phyloP scores from a whole-genome alignment of 202 grass and related monocot genomes.

The Cymbopogon flexuosus region DNA sequence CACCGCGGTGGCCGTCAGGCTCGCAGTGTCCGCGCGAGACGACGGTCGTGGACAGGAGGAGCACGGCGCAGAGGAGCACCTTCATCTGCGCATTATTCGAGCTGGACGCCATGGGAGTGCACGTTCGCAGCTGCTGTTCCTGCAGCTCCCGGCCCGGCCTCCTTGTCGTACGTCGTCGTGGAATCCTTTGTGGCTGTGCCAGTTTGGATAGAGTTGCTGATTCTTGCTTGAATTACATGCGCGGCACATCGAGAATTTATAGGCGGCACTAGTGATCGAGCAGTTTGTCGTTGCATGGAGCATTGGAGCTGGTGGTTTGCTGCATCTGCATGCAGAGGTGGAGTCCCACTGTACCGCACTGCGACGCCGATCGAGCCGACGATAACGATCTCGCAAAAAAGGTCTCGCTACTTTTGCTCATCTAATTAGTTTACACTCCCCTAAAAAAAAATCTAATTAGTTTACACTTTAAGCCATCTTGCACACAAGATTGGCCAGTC shows the following conservation, averaged over 20 bases:
- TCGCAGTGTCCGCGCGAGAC: not conserved
- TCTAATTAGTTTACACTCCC: not conserved
- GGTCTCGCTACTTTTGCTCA: not conserved
- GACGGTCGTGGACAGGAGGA: not conserved
- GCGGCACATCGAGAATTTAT: not conserved
- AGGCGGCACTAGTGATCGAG: not conserved
- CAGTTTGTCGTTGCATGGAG: not conserved
- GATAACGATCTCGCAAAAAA: not conserved
- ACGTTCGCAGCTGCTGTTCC: no score
- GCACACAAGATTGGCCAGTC: not conserved
- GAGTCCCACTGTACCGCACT: not conserved
- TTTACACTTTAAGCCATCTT: not conserved
- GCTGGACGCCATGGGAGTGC: slow-evolving; percentile 17
- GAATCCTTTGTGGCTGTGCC: not conserved
- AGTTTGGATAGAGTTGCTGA: no score
- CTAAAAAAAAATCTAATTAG: no score
- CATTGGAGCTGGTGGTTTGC: not conserved
- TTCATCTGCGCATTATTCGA: not conserved
- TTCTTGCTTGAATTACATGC: not conserved
- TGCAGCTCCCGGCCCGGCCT: no score
- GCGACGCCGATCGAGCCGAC: not conserved
- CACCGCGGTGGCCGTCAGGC: not conserved
- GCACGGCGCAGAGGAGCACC: not conserved
- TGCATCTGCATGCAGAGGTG: not conserved
- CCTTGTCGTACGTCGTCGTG: no score